Percentiles rank a stretch among this genome's conserved stretches.
These are phyloP conservation scores for Cercospora nicotianae DNA, from an alignment of 2,329 filamentous ascomycete species.

Conservation along the genomic window DNA sequence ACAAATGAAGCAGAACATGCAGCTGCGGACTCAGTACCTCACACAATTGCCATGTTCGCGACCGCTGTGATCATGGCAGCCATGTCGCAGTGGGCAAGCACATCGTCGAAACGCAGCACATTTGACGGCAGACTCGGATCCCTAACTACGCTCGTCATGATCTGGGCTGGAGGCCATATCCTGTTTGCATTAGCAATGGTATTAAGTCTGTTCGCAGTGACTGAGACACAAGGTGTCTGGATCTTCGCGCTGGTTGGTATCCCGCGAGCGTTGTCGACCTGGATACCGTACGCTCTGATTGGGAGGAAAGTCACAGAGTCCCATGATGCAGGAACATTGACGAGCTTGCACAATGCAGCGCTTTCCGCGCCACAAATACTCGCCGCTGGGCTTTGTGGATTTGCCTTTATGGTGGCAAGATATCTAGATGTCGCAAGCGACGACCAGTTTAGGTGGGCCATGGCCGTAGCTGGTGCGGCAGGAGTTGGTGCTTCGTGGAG, in stretches of 20 bases:
- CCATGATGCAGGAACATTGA: conserved; percentile 9
- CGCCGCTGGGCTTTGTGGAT: neutral
- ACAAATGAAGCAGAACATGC: neutral
- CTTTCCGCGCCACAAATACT: conserved; percentile 6
- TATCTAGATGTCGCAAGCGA: neutral
- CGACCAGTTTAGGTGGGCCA: neutral
- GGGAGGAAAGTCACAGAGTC: neutral
- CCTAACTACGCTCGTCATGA: neutral
- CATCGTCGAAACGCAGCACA: neutral
- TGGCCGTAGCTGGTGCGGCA: neutral
- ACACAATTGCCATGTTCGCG: neutral
- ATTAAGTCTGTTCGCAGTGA: neutral
- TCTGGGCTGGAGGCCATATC: neutral
- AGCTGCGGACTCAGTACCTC: neutral
- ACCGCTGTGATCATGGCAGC: neutral
- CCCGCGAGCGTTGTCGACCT: neutral
- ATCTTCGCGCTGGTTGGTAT: neutral
- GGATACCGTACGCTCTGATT: conserved; percentile 1
- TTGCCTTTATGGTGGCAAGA: neutral
- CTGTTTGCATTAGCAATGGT: neutral
- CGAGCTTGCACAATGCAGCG: conserved; percentile 12
- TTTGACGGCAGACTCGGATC: neutral
- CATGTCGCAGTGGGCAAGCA: neutral
- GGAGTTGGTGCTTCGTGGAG: neutral
- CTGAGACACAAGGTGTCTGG: neutral